These are phyloP conservation scores for Alnus rubra DNA, from an alignment of 306 rosid species.

Conservation along the genomic window DNA sequence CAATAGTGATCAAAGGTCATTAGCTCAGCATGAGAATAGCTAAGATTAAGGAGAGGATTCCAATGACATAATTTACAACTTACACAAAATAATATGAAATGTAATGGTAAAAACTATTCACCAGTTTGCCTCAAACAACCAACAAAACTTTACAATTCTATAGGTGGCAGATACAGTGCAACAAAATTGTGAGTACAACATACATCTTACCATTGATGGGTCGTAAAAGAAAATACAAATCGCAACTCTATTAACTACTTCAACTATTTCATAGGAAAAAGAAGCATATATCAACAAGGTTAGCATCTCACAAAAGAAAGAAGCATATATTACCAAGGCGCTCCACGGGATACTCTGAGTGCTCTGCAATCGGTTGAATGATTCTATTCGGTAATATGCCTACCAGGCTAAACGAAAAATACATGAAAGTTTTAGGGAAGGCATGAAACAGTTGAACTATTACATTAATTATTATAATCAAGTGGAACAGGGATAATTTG, in stretches of 20 bases:
- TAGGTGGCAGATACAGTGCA: neutral
- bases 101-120: neutral
- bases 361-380: slow-evolving; percentile 92
- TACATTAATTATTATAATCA: slow-evolving; percentile 1
- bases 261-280: slow-evolving; percentile 6
- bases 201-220: neutral
- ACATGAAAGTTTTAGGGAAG: neutral
- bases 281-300: slow-evolving; percentile 44
- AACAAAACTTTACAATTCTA: neutral
- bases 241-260: neutral
- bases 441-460: slow-evolving; percentile 6
- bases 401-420: slow-evolving; percentile 53
- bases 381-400: slow-evolving; percentile 87
- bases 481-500: slow-evolving; percentile 14
- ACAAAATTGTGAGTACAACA: neutral
- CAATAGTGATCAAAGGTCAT: neutral
- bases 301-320: slow-evolving; percentile 3
- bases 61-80: neutral
- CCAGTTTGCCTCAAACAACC: neutral
- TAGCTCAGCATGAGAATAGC: neutral
- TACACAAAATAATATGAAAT: neutral
- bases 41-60: neutral
- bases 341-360: slow-evolving; percentile 84
- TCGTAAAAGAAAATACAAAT: neutral
- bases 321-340: slow-evolving; percentile 66